Percentiles rank a stretch among this genome's conserved stretches.
phyloP scores from a whole-genome alignment of 2,329 filamentous ascomycete species.

The Paecilomyces variotii region DNA sequence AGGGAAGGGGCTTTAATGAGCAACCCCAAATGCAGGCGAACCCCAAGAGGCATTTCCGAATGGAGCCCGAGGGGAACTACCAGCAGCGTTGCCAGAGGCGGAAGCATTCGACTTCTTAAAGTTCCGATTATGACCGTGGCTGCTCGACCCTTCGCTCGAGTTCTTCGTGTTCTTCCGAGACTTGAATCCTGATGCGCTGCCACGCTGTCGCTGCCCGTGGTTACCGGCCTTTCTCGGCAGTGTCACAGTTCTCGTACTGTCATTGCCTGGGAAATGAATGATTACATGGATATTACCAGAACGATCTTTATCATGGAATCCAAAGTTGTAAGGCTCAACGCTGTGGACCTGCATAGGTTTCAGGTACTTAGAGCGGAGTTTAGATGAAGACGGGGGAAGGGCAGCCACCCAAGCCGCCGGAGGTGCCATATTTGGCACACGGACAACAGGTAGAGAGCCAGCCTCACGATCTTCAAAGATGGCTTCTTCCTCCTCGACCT shows the following conservation, averaged over 20 bases:
- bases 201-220: conserved; percentile 18
- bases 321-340: conserved; percentile 37
- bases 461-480: conserved; percentile 77
- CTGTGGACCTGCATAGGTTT: conserved; percentile 49
- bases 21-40: conserved; percentile 14
- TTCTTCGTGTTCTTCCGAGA: conserved; percentile 22
- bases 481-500: conserved; percentile 69
- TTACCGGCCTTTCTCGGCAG: conserved; percentile 22
- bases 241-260: conserved; percentile 13
- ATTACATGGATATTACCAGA: conserved; percentile 29
- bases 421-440: conserved; percentile 56
- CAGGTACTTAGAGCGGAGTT: conserved; percentile 37
- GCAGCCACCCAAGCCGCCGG: conserved; percentile 57
- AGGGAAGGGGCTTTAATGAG: conserved; percentile 9
- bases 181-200: conserved; percentile 17
- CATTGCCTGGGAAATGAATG: conserved; percentile 43
- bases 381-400: conserved; percentile 22
- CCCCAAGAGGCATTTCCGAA: conserved; percentile 22
- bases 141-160: conserved; percentile 19
- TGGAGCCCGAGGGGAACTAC: conserved; percentile 17
- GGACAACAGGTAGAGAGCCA: conserved; percentile 65
- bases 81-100: conserved; percentile 13
- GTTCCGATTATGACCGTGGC: conserved; percentile 6
- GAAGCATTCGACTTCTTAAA: conserved; percentile 20
- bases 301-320: conserved; percentile 28